Evolutionary conservation across 345 rosid species (phyloP).

Genomic region (Populus pruinosa): DNA sequence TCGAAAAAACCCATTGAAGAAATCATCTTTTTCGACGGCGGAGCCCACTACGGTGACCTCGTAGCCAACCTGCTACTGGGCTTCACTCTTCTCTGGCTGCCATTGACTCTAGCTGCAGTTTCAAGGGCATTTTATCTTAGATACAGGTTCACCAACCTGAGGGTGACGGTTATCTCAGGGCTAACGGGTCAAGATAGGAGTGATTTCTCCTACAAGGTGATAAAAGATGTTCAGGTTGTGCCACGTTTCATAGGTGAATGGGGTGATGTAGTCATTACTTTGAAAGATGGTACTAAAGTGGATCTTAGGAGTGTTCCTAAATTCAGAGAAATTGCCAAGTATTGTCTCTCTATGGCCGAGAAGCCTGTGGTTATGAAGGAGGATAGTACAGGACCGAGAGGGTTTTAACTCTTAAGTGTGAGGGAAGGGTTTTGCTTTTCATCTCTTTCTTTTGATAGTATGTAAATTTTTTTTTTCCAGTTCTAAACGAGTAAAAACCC

Average conservation of each 20-base stretch:
- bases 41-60: constrained; percentile 94
- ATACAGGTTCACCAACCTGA: constrained; percentile 87
- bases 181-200: constrained; percentile 77
- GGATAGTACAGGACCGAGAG: constrained; percentile 39
- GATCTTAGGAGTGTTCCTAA: constrained; percentile 85
- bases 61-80: constrained; percentile 75
- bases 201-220: constrained; percentile 87
- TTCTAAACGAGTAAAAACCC: background rate
- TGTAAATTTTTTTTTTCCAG: background rate
- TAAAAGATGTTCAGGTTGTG: constrained; percentile 85
- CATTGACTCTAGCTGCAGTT: constrained; percentile 85
- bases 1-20: constrained; percentile 49
- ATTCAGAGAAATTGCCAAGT: constrained; percentile 82
- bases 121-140: constrained; percentile 74
- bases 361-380: constrained; percentile 52
- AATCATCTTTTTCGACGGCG: constrained; percentile 77
- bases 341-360: constrained; percentile 73
- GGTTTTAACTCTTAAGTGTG: constrained; percentile 27
- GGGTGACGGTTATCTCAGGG: constrained; percentile 90
- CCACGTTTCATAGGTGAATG: constrained; percentile 92
- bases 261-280: constrained; percentile 81
- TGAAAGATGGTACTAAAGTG: constrained; percentile 76
- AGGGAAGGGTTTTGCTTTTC: background rate
- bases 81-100: constrained; percentile 84
- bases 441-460: background rate